Evolutionary conservation across 306 rosid genomes (phyloP).

Genomic region (Trifolium dubium): DNA sequence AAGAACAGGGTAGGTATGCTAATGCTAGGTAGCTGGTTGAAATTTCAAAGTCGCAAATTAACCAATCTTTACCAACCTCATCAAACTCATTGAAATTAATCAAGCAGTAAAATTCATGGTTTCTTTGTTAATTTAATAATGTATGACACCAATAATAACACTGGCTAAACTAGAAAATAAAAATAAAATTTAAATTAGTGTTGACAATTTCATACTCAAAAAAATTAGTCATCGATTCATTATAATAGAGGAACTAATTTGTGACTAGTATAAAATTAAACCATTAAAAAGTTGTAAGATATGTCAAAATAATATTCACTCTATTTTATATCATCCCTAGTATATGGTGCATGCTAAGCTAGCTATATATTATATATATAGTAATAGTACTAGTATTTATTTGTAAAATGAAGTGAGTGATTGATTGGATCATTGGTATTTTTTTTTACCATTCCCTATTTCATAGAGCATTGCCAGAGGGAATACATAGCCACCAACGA

Average conservation of each 20-base stretch:
- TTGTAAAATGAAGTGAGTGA: constrained; percentile 36
- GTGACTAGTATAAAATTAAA: too few relatives aligned
- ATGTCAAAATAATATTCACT: too few relatives aligned
- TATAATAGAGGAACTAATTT: too few relatives aligned
- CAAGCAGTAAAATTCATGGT: not conserved
- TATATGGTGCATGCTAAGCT: not conserved
- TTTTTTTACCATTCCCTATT: constrained; percentile 28
- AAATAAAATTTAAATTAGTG: too few relatives aligned
- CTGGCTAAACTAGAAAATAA: not conserved
- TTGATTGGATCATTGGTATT: constrained; percentile 38
- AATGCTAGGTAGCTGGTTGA: not conserved
- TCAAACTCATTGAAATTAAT: not conserved
- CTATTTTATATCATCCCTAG: not conserved
- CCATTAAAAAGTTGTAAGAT: too few relatives aligned
- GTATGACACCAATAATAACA: not conserved
- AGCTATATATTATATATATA: not conserved
- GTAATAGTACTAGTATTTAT: not conserved
- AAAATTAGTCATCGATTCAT: too few relatives aligned
- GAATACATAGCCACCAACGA: constrained; percentile 26
- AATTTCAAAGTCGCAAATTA: not conserved
- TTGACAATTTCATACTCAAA: too few relatives aligned
- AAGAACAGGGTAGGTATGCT: not conserved
- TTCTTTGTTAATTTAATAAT: not conserved
- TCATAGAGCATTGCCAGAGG: constrained; percentile 13
- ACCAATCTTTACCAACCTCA: constrained; percentile 13